A percentile compares a stretch with the other conserved stretches of the same genome.
These are phyloP conservation scores for Oryza glaberrima DNA, from an alignment of 176 grass and related monocot species.

Conservation along the genomic window DNA sequence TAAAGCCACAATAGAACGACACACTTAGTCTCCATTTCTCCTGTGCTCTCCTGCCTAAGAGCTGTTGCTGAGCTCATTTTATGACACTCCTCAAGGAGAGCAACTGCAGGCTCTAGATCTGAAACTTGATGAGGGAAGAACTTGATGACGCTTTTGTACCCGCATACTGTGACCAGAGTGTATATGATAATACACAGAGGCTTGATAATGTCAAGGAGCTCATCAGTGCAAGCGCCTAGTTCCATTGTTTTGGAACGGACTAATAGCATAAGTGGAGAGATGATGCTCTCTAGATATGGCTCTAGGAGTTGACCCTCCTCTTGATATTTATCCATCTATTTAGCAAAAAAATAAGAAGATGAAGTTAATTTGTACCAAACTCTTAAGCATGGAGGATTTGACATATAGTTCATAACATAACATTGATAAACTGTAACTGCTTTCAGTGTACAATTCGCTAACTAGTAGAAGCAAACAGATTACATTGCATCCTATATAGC, in stretches of 20 bases:
- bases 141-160: slow-evolving; percentile 86
- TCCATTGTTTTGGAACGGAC: slow-evolving; percentile 73
- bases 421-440: slow-evolving; percentile 14
- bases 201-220: slow-evolving; percentile 70
- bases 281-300: slow-evolving; percentile 82
- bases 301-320: slow-evolving; percentile 94
- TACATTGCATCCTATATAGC: slow-evolving; percentile 6
- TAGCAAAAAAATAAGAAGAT: slow-evolving; percentile 5
- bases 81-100: slow-evolving; percentile 82
- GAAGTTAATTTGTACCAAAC: background rate
- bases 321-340: slow-evolving; percentile 99
- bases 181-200: slow-evolving; percentile 96
- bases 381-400: slow-evolving; percentile 31
- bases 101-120: slow-evolving; percentile 87
- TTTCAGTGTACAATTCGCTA: background rate
- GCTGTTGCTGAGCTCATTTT: slow-evolving; percentile 51
- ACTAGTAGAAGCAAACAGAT: slow-evolving; percentile 10
- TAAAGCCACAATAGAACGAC: slow-evolving; percentile 96
- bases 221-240: slow-evolving; percentile 47
- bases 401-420: slow-evolving; percentile 7
- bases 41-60: slow-evolving; percentile 89
- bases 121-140: slow-evolving; percentile 99
- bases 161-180: slow-evolving; percentile 81
- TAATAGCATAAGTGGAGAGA: slow-evolving; percentile 75
- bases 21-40: slow-evolving; percentile 97